Evolutionary conservation across 805 yeast species (phyloP), one percentile per base, ranked within the genome.

Genomic region (Candida patagonica): DNA sequence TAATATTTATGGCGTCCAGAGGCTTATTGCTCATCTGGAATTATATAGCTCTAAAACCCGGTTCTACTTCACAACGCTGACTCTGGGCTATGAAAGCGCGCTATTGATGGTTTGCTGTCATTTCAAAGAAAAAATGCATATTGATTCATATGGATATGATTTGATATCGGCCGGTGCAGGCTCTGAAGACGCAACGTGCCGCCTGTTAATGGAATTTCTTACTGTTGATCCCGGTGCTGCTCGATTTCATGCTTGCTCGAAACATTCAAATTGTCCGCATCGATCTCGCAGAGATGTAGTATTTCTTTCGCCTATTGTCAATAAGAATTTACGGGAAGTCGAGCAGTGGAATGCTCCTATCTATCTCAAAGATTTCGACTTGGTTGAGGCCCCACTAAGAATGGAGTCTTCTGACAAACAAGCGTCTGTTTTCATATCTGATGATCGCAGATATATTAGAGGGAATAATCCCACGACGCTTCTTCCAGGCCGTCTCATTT

Each of bases 81-180:
- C 58, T 0, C 51, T 67, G 2, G 81, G 81, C 2, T 73, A 73
- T 45, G 83, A 76, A 48, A 74, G 72, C 38, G 68, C 65, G 0
- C 70, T 78, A 71, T 56, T 65, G 2, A 60, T 61, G 4, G 46
- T 73, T 3, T 54, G 59, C 0, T 37, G 48, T 0, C 35, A 45
- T 2, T 53, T 58, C 31, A 40, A 49, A 2, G 47, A 54, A 2
- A 49, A 48, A 26, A 44, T 65, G 7, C 69, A 66, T 42, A 45
- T 58, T 19, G 62, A 56, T 31, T n/a, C 38, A 3, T 58, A 57
- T 31, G 35, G 48, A 9, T 48, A 39, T 40, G 30, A 47, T 10
- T 46, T 61, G 25, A 55, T 55, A 21, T 16, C 41, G 21, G 23
- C 54, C 1, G 47, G 59, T 6, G 42, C 54, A 1, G 49, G 43